Evolutionary conservation across 768 basidiomycete species (phyloP).

Genomic region (Trametes villosa): DNA sequence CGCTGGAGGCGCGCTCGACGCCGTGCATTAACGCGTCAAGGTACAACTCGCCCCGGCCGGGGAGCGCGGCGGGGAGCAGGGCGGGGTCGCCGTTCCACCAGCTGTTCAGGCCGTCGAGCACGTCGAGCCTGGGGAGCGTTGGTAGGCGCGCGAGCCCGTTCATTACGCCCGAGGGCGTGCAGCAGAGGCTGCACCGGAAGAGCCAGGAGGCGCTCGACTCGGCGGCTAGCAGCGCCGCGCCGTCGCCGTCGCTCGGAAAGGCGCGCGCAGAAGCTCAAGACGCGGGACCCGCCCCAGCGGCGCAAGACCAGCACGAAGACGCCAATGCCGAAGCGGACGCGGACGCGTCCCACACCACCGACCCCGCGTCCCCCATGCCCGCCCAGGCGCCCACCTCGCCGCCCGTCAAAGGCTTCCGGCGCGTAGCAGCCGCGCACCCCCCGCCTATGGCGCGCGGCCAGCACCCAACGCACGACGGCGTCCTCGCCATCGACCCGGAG

Average conservation of each 20-base stretch:
- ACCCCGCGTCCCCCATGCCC: neutral
- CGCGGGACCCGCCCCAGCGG: neutral
- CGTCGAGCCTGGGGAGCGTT: constrained; percentile 24
- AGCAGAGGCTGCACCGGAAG: constrained; percentile 50
- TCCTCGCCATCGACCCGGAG: constrained; percentile 39
- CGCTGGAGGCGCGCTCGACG: constrained; percentile 19
- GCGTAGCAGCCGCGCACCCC: neutral
- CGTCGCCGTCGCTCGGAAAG: neutral
- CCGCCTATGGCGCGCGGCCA: constrained; percentile 26
- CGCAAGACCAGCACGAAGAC: neutral
- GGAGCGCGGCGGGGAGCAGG: constrained; percentile 20
- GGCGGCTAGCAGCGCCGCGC: constrained; percentile 1
- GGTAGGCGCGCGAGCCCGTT: constrained; percentile 42
- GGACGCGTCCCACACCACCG: constrained; percentile 7
- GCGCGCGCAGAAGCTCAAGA: neutral
- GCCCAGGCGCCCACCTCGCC: too few species aligned
- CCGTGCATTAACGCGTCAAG: constrained; percentile 21
- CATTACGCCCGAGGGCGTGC: constrained; percentile 59
- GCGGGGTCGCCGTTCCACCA: constrained; percentile 20
- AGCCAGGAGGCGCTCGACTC: constrained; percentile 48
- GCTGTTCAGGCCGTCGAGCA: constrained; percentile 26
- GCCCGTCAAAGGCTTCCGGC: neutral
- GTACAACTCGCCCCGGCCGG: constrained; percentile 18
- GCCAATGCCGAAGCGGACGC: neutral
- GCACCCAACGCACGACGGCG: constrained; percentile 38